A percentile compares a stretch with the other conserved stretches of the same genome.
phyloP scores from a whole-genome alignment of 2,329 filamentous ascomycete genomes.

The Neonectria magnoliae region DNA sequence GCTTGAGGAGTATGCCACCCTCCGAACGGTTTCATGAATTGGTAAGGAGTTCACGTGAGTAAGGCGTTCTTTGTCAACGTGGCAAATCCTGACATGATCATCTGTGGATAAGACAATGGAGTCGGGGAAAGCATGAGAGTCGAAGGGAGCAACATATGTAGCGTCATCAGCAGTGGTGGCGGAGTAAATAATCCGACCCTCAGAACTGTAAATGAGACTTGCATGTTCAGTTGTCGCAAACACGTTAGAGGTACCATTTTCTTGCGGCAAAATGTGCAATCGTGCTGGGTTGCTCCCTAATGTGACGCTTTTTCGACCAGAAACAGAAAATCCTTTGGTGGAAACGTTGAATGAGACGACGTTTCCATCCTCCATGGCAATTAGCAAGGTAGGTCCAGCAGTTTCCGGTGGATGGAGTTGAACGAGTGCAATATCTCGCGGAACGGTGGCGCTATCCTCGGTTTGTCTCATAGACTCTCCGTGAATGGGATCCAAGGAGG shows the following conservation, averaged over 20 bases:
- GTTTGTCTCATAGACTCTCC: constrained; percentile 69
- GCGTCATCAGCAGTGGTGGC: constrained; percentile 92
- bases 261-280: constrained; percentile 80
- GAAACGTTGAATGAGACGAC: constrained; percentile 86
- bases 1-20: constrained; percentile 84
- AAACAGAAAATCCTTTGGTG: constrained; percentile 67
- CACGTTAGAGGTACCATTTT: constrained; percentile 76
- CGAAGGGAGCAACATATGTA: constrained; percentile 82
- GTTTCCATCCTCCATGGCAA: constrained; percentile 92
- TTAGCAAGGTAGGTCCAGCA: constrained; percentile 78
- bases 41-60: constrained; percentile 87
- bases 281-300: constrained; percentile 86
- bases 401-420: constrained; percentile 73
- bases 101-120: constrained; percentile 85
- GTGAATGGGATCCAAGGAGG: constrained; percentile 71
- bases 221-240: constrained; percentile 96
- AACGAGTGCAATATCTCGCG: constrained; percentile 82
- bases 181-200: constrained; percentile 90
- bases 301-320: constrained; percentile 80
- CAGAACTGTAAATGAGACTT: constrained; percentile 89
- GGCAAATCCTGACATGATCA: constrained; percentile 78
- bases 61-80: constrained; percentile 84
- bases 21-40: constrained; percentile 83
- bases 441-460: constrained; percentile 78
- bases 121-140: constrained; percentile 81